Conservation (phyloP, 148 eudicot species). For the Amaranthus hypochondriacus region DNA sequence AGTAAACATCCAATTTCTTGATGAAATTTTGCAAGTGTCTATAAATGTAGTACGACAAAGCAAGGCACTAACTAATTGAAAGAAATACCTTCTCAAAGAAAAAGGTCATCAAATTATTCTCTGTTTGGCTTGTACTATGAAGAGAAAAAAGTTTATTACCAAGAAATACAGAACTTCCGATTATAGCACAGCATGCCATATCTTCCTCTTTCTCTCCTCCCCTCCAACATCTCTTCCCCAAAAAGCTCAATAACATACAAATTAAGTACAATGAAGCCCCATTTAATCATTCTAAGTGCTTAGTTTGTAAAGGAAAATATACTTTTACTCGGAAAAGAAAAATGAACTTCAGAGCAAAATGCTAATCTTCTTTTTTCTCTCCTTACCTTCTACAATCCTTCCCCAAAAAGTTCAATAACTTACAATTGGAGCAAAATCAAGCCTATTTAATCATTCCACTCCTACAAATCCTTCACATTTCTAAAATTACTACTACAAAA, state of each 20-base stretch:
- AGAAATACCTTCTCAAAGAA: too few relatives aligned
- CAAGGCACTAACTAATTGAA: neutral
- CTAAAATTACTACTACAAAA: too few relatives aligned
- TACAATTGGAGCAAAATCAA: slow-evolving; percentile 1
- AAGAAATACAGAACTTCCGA: neutral
- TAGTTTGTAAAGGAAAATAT: neutral
- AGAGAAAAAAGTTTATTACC: neutral
- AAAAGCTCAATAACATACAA: neutral
- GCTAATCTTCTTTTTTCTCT: slow-evolving; percentile 5
- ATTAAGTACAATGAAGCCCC: neutral
- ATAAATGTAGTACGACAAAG: neutral
- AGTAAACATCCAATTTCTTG: neutral
- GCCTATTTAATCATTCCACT: neutral
- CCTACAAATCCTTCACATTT: too few relatives aligned
- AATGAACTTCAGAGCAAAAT: neutral
- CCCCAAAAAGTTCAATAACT: neutral
- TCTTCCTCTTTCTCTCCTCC: slow-evolving; percentile 9
- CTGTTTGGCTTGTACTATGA: neutral
- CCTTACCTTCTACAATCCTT: neutral
- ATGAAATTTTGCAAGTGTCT: neutral
- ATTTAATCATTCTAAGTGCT: too few relatives aligned
- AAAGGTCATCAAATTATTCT: neutral
- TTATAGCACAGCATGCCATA: neutral
- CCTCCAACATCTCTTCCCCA: neutral
- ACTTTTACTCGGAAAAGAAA: too few relatives aligned